Percentiles rank a stretch among this genome's conserved stretches.
These are phyloP conservation scores for Neurospora sublineolata DNA, from an alignment of 495 filamentous ascomycete species.

Conservation along the genomic window DNA sequence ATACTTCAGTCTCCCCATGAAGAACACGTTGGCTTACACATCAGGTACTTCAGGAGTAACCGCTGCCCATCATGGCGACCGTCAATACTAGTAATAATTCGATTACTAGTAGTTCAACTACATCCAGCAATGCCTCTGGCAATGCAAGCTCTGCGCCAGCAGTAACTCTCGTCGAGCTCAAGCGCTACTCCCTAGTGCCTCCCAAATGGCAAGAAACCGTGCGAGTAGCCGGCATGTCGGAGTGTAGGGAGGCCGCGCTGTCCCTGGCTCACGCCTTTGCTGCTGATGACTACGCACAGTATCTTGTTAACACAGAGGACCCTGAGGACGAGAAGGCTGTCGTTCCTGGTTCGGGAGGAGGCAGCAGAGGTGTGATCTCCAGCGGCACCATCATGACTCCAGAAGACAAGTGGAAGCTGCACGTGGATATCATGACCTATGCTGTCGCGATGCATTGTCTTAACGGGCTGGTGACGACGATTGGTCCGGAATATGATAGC, in stretches of 20 bases:
- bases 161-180: slow-evolving; percentile 28
- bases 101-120: slow-evolving; percentile 4
- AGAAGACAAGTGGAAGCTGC: slow-evolving; percentile 60
- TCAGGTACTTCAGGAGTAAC: not conserved
- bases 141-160: not conserved
- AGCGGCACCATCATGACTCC: slow-evolving; percentile 5
- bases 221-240: slow-evolving; percentile 45
- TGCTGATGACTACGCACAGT: slow-evolving; percentile 58
- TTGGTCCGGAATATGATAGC: slow-evolving; percentile 61
- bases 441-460: slow-evolving; percentile 59
- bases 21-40: not conserved
- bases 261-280: slow-evolving; percentile 67
- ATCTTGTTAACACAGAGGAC: slow-evolving; percentile 59
- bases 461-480: slow-evolving; percentile 57
- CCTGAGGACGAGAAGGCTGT: slow-evolving; percentile 25
- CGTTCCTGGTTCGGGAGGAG: slow-evolving; percentile 20
- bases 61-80: slow-evolving; percentile 21
- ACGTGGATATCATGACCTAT: slow-evolving; percentile 62
- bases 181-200: slow-evolving; percentile 37
- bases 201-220: slow-evolving; percentile 38
- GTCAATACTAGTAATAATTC: slow-evolving; percentile 20
- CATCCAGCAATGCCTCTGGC: not conserved
- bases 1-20: not conserved
- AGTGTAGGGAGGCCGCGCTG: slow-evolving; percentile 54
- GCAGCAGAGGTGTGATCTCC: not conserved